Percentiles rank a stretch among this genome's conserved stretches.
Conservation (phyloP, 1,284 basidiomycete genomes). For the Coniophora puteana region DNA sequence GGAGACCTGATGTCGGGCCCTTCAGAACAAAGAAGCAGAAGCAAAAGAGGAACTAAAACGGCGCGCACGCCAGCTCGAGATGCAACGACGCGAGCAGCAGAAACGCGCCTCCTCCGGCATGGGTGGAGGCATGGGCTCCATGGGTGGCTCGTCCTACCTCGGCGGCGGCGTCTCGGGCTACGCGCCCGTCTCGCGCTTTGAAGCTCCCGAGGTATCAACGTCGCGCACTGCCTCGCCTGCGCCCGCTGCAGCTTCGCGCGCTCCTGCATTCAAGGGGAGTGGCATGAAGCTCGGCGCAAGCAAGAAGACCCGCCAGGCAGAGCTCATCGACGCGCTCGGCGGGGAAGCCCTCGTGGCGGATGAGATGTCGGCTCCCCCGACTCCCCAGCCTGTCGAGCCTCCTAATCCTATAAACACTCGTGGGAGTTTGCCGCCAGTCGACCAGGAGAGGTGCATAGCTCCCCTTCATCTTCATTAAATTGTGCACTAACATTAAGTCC, state of each 20-base stretch:
- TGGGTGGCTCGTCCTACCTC: conserved; percentile 55
- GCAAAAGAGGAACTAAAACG: conserved; percentile 99
- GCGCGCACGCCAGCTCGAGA: conserved; percentile 96
- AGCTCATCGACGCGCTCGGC: conserved; percentile 86
- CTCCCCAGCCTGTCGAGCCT: conserved; percentile 45
- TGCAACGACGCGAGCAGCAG: conserved; percentile 94
- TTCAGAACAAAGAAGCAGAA: conserved; percentile 96
- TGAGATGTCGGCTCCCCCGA: conserved; percentile 56
- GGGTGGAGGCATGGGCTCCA: conserved; percentile 41
- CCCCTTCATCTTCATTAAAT: not conserved
- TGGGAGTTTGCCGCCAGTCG: conserved; percentile 73
- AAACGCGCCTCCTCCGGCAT: conserved; percentile 56
- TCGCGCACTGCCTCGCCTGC: conserved; percentile 49
- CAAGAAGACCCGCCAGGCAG: conserved; percentile 87
- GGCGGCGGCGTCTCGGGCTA: conserved; percentile 68
- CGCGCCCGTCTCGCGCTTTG: conserved; percentile 66
- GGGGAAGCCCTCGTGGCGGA: conserved; percentile 64
- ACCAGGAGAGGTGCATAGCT: conserved; percentile 64
- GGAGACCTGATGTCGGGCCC: not conserved
- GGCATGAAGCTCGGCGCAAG: conserved; percentile 99
- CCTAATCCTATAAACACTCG: conserved; percentile 44
- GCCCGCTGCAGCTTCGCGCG: conserved; percentile 43
- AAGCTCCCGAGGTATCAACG: conserved; percentile 48
- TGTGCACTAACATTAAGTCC: conserved; percentile 1
- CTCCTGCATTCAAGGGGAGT: conserved; percentile 88